These are phyloP conservation scores for Rosa hybrid DNA, from an alignment of 331 rosid species.

Conservation along the genomic window DNA sequence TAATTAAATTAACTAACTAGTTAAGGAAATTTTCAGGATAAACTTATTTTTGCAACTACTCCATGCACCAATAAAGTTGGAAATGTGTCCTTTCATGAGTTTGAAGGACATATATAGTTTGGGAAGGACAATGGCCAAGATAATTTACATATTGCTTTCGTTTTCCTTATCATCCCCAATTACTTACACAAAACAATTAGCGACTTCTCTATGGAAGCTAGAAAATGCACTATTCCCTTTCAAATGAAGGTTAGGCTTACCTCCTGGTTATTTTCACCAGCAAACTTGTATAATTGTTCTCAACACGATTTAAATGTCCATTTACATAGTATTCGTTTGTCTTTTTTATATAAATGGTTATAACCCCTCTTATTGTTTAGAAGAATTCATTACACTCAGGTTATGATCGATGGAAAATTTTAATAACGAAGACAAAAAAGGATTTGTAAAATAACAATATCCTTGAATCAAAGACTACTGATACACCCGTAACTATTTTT, in stretches of 20 bases:
- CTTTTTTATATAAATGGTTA: too few relatives aligned
- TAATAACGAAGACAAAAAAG: too few relatives aligned
- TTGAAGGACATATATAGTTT: slow-evolving; percentile 42
- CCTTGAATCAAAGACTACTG: too few relatives aligned
- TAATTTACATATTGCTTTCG: neutral
- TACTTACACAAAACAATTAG: neutral
- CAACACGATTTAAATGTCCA: too few relatives aligned
- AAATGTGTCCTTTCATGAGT: slow-evolving; percentile 47
- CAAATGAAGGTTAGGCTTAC: neutral
- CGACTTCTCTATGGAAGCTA: neutral
- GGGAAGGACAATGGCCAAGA: slow-evolving; percentile 20
- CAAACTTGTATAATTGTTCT: too few relatives aligned
- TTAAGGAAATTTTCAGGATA: neutral
- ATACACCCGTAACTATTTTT: too few relatives aligned
- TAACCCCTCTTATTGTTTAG: too few relatives aligned
- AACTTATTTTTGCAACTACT: neutral
- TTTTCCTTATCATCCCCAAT: neutral
- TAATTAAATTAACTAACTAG: neutral
- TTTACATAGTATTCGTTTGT: too few relatives aligned
- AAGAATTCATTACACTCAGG: too few relatives aligned
- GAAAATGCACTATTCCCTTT: neutral
- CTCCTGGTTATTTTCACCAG: too few relatives aligned
- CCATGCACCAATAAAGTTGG: neutral
- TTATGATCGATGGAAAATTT: too few relatives aligned
- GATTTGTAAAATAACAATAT: too few relatives aligned